Evolutionary conservation across 768 basidiomycete species (phyloP).

Genomic region (Lactifluus piperatus): DNA sequence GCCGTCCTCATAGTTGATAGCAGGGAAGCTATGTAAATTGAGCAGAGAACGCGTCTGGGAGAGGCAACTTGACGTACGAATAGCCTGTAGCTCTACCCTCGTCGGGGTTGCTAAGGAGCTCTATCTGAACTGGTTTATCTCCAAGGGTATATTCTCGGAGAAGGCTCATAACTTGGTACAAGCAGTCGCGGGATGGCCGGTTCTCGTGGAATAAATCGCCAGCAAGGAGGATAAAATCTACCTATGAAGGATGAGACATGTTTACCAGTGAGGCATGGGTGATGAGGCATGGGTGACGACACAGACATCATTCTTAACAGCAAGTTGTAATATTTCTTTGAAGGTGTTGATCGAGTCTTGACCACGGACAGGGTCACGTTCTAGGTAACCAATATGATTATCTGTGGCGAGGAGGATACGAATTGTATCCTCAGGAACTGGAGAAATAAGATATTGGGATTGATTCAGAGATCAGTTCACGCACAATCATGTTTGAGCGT

Average conservation of each 20-base stretch:
- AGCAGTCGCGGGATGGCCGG: conserved; percentile 80
- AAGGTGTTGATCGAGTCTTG: conserved; percentile 96
- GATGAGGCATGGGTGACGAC: background rate
- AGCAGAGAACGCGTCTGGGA: background rate
- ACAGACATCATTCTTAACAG: conserved; percentile 77
- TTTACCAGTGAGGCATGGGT: background rate
- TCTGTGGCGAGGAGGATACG: conserved; percentile 88
- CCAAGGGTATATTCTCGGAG: conserved; percentile 86
- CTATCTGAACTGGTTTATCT: conserved; percentile 82
- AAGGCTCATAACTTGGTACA: conserved; percentile 84
- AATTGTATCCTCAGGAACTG: conserved; percentile 58
- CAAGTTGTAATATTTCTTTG: conserved; percentile 85
- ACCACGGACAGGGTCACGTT: conserved; percentile 89
- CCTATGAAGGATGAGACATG: conserved; percentile 39
- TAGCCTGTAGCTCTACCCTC: conserved; percentile 83
- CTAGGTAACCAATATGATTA: conserved; percentile 92
- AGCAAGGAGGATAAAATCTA: conserved; percentile 90
- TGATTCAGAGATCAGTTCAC: too few relatives aligned
- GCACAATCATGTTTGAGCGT: conserved; percentile 7
- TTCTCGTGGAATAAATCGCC: conserved; percentile 99
- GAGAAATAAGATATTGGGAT: background rate
- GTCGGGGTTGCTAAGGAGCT: conserved; percentile 86
- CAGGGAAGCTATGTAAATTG: conserved; percentile 64
- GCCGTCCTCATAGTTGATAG: conserved; percentile 93
- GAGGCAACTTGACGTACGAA: conserved; percentile 45